phyloP scores from a whole-genome alignment of 768 basidiomycete genomes.

The Cantharellus cinnabarinus region DNA sequence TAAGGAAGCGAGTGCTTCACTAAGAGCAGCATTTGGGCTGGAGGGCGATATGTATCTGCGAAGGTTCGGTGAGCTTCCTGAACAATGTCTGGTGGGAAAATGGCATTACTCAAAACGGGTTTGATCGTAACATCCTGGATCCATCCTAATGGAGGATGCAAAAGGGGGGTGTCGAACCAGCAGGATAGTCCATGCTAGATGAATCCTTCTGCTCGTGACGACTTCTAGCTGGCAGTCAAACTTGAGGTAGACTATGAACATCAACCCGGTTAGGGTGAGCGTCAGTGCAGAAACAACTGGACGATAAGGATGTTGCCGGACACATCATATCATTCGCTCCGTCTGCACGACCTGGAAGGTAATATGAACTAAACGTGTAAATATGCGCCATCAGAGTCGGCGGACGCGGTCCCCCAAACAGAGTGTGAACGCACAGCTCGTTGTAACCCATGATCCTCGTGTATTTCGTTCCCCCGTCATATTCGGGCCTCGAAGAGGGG shows the following conservation, averaged over 20 bases:
- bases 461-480: neutral
- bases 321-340: conserved; percentile 76
- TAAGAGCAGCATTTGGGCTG: conserved; percentile 25
- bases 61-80: neutral
- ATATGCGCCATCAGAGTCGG: neutral
- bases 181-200: conserved; percentile 40
- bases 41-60: conserved; percentile 22
- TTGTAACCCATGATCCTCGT: neutral
- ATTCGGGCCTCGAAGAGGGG: too few relatives aligned
- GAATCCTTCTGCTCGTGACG: neutral
- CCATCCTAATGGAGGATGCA: conserved; percentile 39
- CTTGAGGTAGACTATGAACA: neutral
- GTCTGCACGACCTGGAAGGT: conserved; percentile 47
- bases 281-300: neutral
- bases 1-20: conserved; percentile 27
- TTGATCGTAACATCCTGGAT: conserved; percentile 29
- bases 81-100: too few relatives aligned
- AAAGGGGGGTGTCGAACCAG: conserved; percentile 52
- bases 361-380: conserved; percentile 51
- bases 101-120: conserved; percentile 42
- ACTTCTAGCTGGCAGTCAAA: neutral
- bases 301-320: neutral
- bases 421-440: neutral
- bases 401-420: neutral
- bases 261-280: neutral